Base-by-base conservation (phyloP, 31 red algal species). In the Odonthalia washingtoniensis region DNA sequence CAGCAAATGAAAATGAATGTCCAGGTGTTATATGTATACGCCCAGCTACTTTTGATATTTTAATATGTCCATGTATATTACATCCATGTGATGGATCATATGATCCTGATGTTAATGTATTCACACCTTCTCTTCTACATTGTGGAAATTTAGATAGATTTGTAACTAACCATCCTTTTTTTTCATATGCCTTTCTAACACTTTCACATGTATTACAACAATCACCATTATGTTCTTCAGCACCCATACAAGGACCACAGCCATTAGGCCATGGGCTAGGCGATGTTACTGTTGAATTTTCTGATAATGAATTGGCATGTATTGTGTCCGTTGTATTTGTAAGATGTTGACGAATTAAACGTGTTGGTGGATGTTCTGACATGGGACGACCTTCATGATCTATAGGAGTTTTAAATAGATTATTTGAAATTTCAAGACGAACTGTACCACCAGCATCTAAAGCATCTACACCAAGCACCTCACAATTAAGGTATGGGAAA, bases 161-260 rank as follows among this genome's bases (percentile, higher is more conserved):
- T 43, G 76, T 75, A 5, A 95, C 69, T 38, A 85, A 31, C 96
- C 92, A 98, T 70, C 93, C 90, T 36, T 80, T 65, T 44, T 93
- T 80, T 74, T 95, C 84, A 75, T 98, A 98, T 53, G 74, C 82
- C 46, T 87, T 75, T 3, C 82, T 79, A 21, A 98, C 93, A 2
- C 84, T 89, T 0, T 72, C 86, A 80, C 96, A 98, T 12, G 90
- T 98, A 53, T 98, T 98, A 69, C 96, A 98, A 53, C 96, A 98
- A 53, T 85, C 72, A 30, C 70, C 52, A 18, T 64, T 33, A 0
- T 75, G 68, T 18, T 65, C 37, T n/a, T 70, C 81, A 12, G 77
- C 82, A 40, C 80, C 94, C 81, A 95, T 91, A 65, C 94, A 89
- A 61, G 75, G 63, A 35, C 82, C 89, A 45, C 89, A 95, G 5